A percentile compares a stretch with the other conserved stretches of the same genome.
phyloP scores from a whole-genome alignment of 352 stramenopile species.

The Saprolegnia parasitica region DNA sequence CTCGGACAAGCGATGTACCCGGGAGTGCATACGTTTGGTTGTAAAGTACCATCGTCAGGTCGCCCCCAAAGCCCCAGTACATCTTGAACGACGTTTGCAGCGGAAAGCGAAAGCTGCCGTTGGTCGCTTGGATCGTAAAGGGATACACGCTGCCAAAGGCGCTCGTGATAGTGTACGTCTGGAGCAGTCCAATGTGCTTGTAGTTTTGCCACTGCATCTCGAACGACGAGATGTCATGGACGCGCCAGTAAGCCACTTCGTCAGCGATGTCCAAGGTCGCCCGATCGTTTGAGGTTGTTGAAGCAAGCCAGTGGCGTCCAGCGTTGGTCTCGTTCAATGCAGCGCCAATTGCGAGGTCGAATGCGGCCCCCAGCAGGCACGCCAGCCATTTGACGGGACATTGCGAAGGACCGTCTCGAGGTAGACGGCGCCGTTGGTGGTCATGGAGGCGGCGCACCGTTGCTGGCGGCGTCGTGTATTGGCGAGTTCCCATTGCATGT shows the following conservation, averaged over 20 bases:
- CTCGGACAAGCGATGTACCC: background rate
- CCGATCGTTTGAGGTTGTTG: background rate
- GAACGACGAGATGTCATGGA: background rate
- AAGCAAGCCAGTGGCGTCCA: background rate
- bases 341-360: background rate
- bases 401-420: background rate
- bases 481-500: background rate
- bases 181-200: background rate
- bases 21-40: slow-evolving; percentile 1
- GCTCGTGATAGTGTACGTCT: background rate
- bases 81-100: slow-evolving; percentile 10
- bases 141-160: background rate
- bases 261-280: background rate
- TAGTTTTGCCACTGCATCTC: slow-evolving; percentile 12
- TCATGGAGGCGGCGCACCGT: background rate
- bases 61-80: slow-evolving; percentile 18
- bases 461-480: background rate
- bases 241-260: slow-evolving; percentile 2
- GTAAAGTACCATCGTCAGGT: background rate
- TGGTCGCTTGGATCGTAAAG: background rate
- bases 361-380: background rate
- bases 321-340: background rate
- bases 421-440: background rate
- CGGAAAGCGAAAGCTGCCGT: background rate
- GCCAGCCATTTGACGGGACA: background rate